Base-by-base conservation (phyloP, 1,284 basidiomycete genomes). In the Rhodotorula sp. region DNA sequence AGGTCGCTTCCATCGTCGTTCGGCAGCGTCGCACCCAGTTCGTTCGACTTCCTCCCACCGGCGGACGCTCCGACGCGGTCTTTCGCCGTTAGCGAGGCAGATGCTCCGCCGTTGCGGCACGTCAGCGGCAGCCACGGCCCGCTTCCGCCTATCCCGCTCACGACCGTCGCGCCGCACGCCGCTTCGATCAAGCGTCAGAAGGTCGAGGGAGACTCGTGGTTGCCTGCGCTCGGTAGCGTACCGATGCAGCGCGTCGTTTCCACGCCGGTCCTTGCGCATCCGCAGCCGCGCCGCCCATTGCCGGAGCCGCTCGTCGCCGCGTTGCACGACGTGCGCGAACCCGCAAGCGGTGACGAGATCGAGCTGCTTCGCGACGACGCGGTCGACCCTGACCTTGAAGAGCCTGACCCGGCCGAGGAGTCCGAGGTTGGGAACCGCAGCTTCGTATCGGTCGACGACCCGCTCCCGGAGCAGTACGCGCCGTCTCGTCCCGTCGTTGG, bases 111-210 rank as follows among this genome's bases (percentile, higher is more conserved):
- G 60, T n/a, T 44, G 29, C 61, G 51, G n/a, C 66, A 58, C 2
- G 34, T n/a, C 17, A 64, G 55, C 41, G 57, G 55, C 27, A 55
- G 53, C 22, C 69, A 55, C 8, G 69, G 72, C 5, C 72, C 72
- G 2, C 59, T 70, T 1, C 69, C 72, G 8, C 69, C 72, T 10
- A 53, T 73, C 22, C 72, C 72, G 15, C 68, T 73, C 36, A 46
- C 54, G 29, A 13, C 32, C 32, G 34, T 58, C 46, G 27, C 39
- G 1, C 46, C 54, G 15, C 37, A 37, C 25, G 7, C 2, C 27
- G 2, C n/a, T 34, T 37, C 29, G 32, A 22, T n/a, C 44, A 67
- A 71, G 39, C 61, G 66, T 0, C 60, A 54, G 6, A 66, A 67
- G 57, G 55, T 66, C 62, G 48, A 58, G n/a, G 25, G 21, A 5